Base-by-base conservation (phyloP, 257 asterid species). In the Jacaranda copaia region DNA sequence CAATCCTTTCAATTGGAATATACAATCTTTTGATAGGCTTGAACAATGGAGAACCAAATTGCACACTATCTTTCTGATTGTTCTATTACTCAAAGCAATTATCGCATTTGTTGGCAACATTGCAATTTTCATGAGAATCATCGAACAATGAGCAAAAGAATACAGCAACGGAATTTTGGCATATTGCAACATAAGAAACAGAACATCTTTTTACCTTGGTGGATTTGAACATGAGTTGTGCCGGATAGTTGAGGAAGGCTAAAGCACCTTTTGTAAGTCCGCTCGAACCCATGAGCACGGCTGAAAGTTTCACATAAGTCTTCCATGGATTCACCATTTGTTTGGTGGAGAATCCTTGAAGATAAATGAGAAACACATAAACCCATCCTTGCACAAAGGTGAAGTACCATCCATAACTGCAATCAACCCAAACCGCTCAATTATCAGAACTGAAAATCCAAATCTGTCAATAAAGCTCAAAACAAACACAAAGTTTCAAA, bases 381-480 rank as follows among this genome's bases (percentile, higher is more conserved):
- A 94, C 99, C 98, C 96, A 89, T 80, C 97, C 98, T 85, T 94
- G 99, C 62, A 94, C 93, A 76, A 94, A 94, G 4, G 98, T 94
- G 81, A 94, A 92, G 85, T 94, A 92, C 99, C 99, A 94, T 1
- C 98, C 99, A 32, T 92, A 94, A 77, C 99, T 94, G 84, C 83
- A 87, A 46, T 75, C 5, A 77, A 39, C 70, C 70, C 32, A 73
- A 3, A 15, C 11, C 6, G 38, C 20, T 67, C 35, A 57, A 45
- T 57, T 49, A 42, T 78, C 51, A 36, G 53, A 58, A 57, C 52
- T 49, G 25, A 39, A 58, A 42, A 19, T 19, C 18, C 19, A 57
- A 13, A 43, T 58, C 8, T 74, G 11, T 49, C 80, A 65, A 65
- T 60, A 35, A 38, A 80, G 14, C 8, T 69, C 59, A 66, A 55